Evolutionary conservation across 495 filamentous ascomycete species (phyloP).

Genomic region (Penicillium subrubescens): DNA sequence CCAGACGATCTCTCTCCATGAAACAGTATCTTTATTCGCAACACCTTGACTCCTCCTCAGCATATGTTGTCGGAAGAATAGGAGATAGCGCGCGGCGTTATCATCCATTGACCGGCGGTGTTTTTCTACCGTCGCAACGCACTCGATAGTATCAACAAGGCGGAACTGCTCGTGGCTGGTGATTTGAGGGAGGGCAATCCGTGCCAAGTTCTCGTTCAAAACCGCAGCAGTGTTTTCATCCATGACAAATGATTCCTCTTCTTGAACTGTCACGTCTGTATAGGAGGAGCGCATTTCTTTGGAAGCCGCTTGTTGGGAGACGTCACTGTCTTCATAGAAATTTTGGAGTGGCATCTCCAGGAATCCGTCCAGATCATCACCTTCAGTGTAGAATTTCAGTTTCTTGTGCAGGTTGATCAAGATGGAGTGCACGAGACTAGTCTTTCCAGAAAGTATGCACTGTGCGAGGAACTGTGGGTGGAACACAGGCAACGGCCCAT

Average conservation of each 20-base stretch:
- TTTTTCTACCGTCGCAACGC: slow-evolving; percentile 82
- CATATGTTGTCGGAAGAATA: slow-evolving; percentile 86
- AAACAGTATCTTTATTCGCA: slow-evolving; percentile 66
- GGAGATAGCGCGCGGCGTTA: slow-evolving; percentile 85
- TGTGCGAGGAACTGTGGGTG: slow-evolving; percentile 92
- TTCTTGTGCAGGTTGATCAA: slow-evolving; percentile 74
- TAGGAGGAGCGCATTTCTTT: slow-evolving; percentile 59
- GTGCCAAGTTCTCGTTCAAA: slow-evolving; percentile 78
- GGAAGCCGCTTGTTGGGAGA: slow-evolving; percentile 42
- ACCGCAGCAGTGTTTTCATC: slow-evolving; percentile 70
- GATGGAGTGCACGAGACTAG: slow-evolving; percentile 69
- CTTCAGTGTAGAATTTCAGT: slow-evolving; percentile 80
- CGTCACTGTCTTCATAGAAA: slow-evolving; percentile 63
- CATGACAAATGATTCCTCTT: slow-evolving; percentile 64
- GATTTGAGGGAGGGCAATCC: slow-evolving; percentile 75
- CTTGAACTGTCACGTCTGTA: slow-evolving; percentile 51
- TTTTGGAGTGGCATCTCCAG: slow-evolving; percentile 70
- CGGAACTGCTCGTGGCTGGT: slow-evolving; percentile 89
- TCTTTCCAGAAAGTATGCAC: slow-evolving; percentile 82
- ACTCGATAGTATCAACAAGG: slow-evolving; percentile 84
- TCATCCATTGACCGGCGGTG: slow-evolving; percentile 90
- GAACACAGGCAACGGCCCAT: slow-evolving; percentile 87
- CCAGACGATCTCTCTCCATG: slow-evolving; percentile 95
- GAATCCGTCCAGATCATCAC: slow-evolving; percentile 79
- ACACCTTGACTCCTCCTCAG: slow-evolving; percentile 65